Evolutionary conservation across 257 asterid species (phyloP).

Genomic region (Solanum chiquidenum): DNA sequence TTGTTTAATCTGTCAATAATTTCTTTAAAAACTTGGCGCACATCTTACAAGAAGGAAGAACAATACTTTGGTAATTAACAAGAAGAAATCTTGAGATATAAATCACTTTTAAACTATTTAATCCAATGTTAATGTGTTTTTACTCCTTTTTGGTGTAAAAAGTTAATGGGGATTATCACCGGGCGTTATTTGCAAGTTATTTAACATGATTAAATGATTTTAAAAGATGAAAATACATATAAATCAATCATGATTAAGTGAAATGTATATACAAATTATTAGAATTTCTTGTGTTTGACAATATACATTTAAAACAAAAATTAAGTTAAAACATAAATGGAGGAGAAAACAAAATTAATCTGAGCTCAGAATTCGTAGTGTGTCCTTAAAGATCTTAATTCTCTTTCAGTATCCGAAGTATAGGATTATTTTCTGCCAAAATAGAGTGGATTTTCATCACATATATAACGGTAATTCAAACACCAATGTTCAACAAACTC

Average conservation of each 20-base stretch:
- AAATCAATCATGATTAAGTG: neutral
- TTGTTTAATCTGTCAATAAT: neutral
- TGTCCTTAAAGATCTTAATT: neutral
- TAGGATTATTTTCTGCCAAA: neutral
- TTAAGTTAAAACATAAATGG: neutral
- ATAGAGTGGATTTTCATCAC: neutral
- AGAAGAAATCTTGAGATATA: neutral
- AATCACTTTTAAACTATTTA: neutral
- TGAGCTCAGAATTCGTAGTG: neutral
- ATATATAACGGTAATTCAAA: neutral
- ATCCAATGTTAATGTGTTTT: neutral
- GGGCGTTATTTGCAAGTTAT: neutral
- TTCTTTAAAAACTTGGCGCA: too few species aligned
- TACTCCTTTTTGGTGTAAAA: neutral
- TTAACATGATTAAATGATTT: neutral
- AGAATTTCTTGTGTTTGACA: neutral
- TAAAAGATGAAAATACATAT: neutral
- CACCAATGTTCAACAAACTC: neutral
- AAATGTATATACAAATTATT: neutral
- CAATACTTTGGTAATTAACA: neutral
- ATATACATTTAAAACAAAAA: too few species aligned
- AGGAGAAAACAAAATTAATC: neutral
- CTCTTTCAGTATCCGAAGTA: neutral
- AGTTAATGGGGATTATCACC: neutral
- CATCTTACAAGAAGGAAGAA: neutral